These are phyloP conservation scores for Iris macrosiphon DNA, from an alignment of 106 monocot species.

Conservation along the genomic window DNA sequence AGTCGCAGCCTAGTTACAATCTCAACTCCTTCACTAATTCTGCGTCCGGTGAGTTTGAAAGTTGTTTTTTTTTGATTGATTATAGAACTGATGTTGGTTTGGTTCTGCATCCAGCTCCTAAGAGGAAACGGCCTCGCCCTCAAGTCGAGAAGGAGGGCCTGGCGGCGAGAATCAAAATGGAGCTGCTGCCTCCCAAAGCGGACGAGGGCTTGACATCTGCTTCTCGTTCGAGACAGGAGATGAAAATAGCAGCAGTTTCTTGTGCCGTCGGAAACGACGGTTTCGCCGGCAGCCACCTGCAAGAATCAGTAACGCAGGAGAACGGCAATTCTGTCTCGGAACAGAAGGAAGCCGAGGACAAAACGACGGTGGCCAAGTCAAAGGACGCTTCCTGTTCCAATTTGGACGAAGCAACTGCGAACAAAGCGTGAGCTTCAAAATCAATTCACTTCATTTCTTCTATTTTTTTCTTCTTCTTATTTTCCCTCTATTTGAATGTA, in stretches of 20 bases:
- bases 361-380: conserved; percentile 3
- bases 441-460: conserved; percentile 1
- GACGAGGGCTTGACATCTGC: no score
- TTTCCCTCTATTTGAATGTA: conserved; percentile 7
- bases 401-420: conserved; percentile 16
- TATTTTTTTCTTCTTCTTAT: not conserved
- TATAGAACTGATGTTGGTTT: no score
- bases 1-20: conserved; percentile 14
- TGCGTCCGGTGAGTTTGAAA: conserved; percentile 25
- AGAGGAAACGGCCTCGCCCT: conserved; percentile 62
- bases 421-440: conserved; percentile 50
- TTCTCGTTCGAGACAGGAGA: conserved; percentile 46
- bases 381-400: conserved; percentile 23
- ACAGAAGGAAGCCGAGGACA: conserved; percentile 8
- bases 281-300: not conserved
- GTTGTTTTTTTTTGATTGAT: no score
- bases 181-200: conserved; percentile 6
- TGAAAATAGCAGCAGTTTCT: conserved; percentile 6
- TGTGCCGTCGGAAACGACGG: conserved; percentile 12
- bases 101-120: conserved; percentile 39
- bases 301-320: conserved; percentile 23
- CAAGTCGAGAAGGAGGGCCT: conserved; percentile 59
- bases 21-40: conserved; percentile 9
- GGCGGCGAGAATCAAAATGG: conserved; percentile 27
- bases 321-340: not conserved